Conservation (phyloP, 345 rosid species). For the Brassica juncea region DNA sequence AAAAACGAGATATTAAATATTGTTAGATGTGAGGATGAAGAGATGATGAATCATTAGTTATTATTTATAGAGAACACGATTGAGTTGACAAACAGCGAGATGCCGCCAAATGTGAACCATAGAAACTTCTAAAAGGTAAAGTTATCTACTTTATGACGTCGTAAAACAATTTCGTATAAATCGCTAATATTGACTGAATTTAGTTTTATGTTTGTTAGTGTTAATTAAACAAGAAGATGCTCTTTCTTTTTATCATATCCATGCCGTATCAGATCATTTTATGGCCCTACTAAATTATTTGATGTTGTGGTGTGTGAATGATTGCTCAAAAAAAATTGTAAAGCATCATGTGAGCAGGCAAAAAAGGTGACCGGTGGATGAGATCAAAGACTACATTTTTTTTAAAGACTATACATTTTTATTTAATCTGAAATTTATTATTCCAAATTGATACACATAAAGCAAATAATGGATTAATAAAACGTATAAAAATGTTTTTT, state of each 20-base stretch:
- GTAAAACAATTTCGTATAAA: background rate
- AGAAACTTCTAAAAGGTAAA: conserved; percentile 17
- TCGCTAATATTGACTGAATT: background rate
- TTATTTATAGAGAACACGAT: conserved; percentile 37
- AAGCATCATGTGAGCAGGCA: conserved; percentile 17
- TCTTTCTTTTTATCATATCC: background rate
- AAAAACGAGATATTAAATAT: conserved; percentile 3
- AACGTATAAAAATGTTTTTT: background rate
- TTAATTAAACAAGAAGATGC: conserved; percentile 15
- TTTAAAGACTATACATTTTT: background rate
- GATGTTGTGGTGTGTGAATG: conserved; percentile 37
- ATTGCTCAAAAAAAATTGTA: conserved; percentile 23
- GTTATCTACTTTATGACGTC: conserved; percentile 3
- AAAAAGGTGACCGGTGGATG: conserved; percentile 7
- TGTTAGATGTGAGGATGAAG: conserved; percentile 27
- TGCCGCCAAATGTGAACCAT: conserved; percentile 37
- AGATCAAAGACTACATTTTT: background rate
- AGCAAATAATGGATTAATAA: background rate
- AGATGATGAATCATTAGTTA: conserved; percentile 27
- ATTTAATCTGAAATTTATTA: background rate
- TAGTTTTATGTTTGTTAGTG: background rate
- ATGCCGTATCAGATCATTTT: conserved; percentile 15
- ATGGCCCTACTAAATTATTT: conserved; percentile 35
- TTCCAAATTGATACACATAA: background rate
- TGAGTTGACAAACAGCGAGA: conserved; percentile 28